Evolutionary conservation across 176 grass and related monocot species (phyloP).

Genomic region (Bonia amplexicaulis): DNA sequence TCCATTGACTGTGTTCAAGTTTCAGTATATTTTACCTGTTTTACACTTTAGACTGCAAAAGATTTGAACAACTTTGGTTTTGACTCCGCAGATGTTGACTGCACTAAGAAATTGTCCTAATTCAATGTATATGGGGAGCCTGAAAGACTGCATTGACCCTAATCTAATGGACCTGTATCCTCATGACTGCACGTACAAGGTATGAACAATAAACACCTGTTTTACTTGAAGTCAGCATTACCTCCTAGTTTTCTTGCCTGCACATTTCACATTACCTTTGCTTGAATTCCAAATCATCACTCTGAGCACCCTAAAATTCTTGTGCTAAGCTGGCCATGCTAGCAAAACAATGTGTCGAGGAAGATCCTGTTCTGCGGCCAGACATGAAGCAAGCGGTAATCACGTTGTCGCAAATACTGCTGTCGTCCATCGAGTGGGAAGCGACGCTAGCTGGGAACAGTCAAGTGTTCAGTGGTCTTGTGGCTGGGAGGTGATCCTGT

Average conservation of each 20-base stretch:
- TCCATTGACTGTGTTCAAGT: background rate
- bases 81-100: slow-evolving; percentile 68
- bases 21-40: slow-evolving; percentile 17
- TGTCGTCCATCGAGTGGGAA: slow-evolving; percentile 95
- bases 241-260: background rate
- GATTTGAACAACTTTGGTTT: slow-evolving; percentile 11
- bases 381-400: slow-evolving; percentile 99
- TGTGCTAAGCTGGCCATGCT: slow-evolving; percentile 71
- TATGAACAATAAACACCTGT: slow-evolving; percentile 18
- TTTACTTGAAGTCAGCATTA: background rate
- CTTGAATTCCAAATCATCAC: background rate
- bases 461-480: slow-evolving; percentile 96
- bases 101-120: slow-evolving; percentile 61
- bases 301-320: background rate
- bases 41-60: background rate
- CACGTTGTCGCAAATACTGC: slow-evolving; percentile 85
- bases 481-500: slow-evolving; percentile 74
- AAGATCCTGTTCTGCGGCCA: slow-evolving; percentile 84
- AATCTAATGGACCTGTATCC: slow-evolving; percentile 89
- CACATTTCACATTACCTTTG: slow-evolving; percentile 1
- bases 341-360: slow-evolving; percentile 89
- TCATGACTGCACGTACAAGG: slow-evolving; percentile 84
- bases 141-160: slow-evolving; percentile 67
- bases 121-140: slow-evolving; percentile 53
- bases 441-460: slow-evolving; percentile 78